These are phyloP conservation scores for Hypholoma fasciculare DNA, from an alignment of 768 basidiomycete genomes.

Conservation along the genomic window DNA sequence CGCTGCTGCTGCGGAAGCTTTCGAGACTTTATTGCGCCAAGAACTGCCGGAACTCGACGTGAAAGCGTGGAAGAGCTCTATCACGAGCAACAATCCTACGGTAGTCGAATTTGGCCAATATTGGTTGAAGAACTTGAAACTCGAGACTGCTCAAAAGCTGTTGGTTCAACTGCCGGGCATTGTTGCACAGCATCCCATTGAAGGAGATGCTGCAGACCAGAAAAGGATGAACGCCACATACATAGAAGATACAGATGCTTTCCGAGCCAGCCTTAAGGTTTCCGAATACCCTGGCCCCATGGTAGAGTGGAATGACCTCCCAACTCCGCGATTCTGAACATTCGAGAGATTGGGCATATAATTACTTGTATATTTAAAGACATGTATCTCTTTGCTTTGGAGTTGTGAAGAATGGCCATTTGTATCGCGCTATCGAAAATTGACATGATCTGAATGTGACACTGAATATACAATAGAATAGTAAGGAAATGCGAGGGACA, in stretches of 20 bases:
- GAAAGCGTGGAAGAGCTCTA: conserved; percentile 48
- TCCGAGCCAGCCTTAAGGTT: conserved; percentile 58
- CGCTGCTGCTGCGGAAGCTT: conserved; percentile 58
- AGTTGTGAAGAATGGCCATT: neutral
- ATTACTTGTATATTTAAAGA: neutral
- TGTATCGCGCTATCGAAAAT: neutral
- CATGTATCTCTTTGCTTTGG: neutral
- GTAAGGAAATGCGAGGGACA: conserved; percentile 15
- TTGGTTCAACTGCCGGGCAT: conserved; percentile 58
- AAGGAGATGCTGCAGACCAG: conserved; percentile 47
- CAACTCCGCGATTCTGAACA: conserved; percentile 26
- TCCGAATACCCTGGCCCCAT: conserved; percentile 66
- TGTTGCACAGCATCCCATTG: conserved; percentile 50
- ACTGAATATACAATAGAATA: conserved; percentile 21
- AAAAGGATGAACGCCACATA: conserved; percentile 51
- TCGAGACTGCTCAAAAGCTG: conserved; percentile 43
- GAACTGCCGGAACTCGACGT: conserved; percentile 51
- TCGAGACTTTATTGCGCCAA: conserved; percentile 52
- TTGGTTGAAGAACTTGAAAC: conserved; percentile 51
- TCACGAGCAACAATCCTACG: conserved; percentile 58
- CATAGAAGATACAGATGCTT: conserved; percentile 64
- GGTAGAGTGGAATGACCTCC: conserved; percentile 75
- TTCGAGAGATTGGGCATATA: neutral
- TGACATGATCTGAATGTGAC: conserved; percentile 8
- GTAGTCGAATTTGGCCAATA: conserved; percentile 62